phyloP scores from a whole-genome alignment of 2,329 filamentous ascomycete species.

The Fusarium pseudograminearum region DNA sequence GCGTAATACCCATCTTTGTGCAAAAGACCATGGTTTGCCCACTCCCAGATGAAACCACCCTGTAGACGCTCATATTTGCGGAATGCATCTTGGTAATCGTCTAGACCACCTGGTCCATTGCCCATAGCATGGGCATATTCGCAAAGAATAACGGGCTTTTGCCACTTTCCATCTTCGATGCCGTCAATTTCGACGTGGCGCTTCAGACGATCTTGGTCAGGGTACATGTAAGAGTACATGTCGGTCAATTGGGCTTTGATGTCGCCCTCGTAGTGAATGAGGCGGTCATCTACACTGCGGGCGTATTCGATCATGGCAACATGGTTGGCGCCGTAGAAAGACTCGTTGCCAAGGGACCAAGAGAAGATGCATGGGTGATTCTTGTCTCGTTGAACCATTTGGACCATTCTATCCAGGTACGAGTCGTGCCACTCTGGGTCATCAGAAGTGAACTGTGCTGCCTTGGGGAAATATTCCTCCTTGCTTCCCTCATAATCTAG shows the following conservation, averaged over 20 bases:
- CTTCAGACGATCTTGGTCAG: slow-evolving; percentile 12
- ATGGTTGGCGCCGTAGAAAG: slow-evolving; percentile 14
- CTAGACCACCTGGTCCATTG: slow-evolving; percentile 1
- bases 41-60: slow-evolving; percentile 24
- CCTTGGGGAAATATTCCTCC: slow-evolving; percentile 21
- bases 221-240: slow-evolving; percentile 26
- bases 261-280: slow-evolving; percentile 21
- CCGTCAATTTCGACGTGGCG: slow-evolving; percentile 15
- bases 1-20: slow-evolving; percentile 20
- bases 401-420: slow-evolving; percentile 13
- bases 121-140: slow-evolving; percentile 21
- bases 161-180: slow-evolving; percentile 1
- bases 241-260: slow-evolving; percentile 24
- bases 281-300: slow-evolving; percentile 6
- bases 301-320: slow-evolving; percentile 24
- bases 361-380: slow-evolving; percentile 23
- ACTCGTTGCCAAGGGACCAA: slow-evolving; percentile 18
- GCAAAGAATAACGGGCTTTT: slow-evolving; percentile 17
- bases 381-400: slow-evolving; percentile 21
- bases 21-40: slow-evolving; percentile 19
- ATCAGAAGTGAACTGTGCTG: slow-evolving; percentile 16
- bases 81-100: slow-evolving; percentile 11
- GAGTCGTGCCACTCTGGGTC: slow-evolving; percentile 6
- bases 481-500: slow-evolving; percentile 22
- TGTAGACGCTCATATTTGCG: slow-evolving; percentile 13